These are phyloP conservation scores for Mycena floridula DNA, from an alignment of 768 basidiomycete species.

Conservation along the genomic window DNA sequence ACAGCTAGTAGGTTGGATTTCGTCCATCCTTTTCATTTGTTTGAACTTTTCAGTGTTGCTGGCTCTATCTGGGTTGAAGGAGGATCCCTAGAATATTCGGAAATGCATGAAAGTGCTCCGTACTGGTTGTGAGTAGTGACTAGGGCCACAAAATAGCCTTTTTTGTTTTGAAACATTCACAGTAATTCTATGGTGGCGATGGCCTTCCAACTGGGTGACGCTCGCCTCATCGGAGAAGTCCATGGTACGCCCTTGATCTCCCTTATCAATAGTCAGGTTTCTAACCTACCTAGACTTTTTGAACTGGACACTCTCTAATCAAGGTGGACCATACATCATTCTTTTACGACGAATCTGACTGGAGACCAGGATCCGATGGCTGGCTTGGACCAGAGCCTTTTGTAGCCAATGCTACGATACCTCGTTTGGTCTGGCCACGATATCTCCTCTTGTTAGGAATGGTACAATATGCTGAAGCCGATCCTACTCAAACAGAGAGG, in stretches of 20 bases:
- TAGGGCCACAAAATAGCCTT: background rate
- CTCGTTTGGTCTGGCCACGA: conserved; percentile 35
- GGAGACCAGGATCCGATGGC: too few species aligned
- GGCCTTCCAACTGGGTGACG: conserved; percentile 32
- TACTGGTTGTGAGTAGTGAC: conserved; percentile 35
- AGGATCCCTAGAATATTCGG: conserved; percentile 35
- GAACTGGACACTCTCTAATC: conserved; percentile 31
- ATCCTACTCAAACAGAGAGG: conserved; percentile 26
- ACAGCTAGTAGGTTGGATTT: conserved; percentile 25
- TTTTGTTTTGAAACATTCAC: background rate
- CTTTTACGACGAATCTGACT: too few species aligned
- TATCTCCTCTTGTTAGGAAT: conserved; percentile 33
- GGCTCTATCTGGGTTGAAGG: conserved; percentile 38
- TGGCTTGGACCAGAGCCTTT: conserved; percentile 37
- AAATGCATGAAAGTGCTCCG: conserved; percentile 37
- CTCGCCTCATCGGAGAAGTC: conserved; percentile 32
- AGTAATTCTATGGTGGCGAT: conserved; percentile 37
- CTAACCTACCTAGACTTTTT: too few species aligned
- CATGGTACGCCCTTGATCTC: too few species aligned
- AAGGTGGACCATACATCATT: too few species aligned
- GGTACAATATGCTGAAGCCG: conserved; percentile 34
- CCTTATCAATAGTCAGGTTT: too few species aligned
- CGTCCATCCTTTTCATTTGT: background rate
- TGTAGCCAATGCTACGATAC: conserved; percentile 27
- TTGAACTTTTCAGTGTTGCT: conserved; percentile 22